Evolutionary conservation across 345 rosid genomes (phyloP).

Genomic region (Gynandropsis gynandra): DNA sequence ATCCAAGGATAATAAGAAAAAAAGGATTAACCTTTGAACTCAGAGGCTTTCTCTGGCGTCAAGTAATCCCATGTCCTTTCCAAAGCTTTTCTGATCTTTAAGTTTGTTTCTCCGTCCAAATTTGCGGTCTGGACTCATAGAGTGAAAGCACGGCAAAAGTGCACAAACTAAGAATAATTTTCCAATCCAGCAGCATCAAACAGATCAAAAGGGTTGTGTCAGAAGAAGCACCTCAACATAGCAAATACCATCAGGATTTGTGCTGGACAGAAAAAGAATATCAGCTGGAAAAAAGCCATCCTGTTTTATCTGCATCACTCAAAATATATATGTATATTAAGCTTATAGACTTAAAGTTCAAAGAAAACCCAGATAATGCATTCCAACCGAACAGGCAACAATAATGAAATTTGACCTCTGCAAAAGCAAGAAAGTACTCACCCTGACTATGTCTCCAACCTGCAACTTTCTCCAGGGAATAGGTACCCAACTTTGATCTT

Average conservation of each 20-base stretch:
- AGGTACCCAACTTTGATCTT: conserved; percentile 71
- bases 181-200: conserved; percentile 4
- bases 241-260: conserved; percentile 94
- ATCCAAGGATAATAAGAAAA: not conserved
- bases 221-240: conserved; percentile 66
- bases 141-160: conserved; percentile 9
- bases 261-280: conserved; percentile 80
- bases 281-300: conserved; percentile 97
- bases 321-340: conserved; percentile 7
- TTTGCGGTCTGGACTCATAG: conserved; percentile 76
- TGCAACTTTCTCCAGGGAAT: conserved; percentile 91
- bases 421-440: conserved; percentile 32
- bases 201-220: conserved; percentile 2
- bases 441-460: conserved; percentile 95
- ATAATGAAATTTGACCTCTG: not conserved
- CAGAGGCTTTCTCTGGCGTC: conserved; percentile 78
- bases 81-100: conserved; percentile 94
- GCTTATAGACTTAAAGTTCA: not conserved
- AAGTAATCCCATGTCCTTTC: conserved; percentile 98
- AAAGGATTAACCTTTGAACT: conserved; percentile 66
- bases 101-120: conserved; percentile 98
- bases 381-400: not conserved
- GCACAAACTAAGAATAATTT: conserved; percentile 10
- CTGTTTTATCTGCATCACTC: conserved; percentile 68
- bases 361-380: no score